These are phyloP conservation scores for Ophiostoma quercus DNA, from an alignment of 2,329 filamentous ascomycete genomes.

Conservation along the genomic window DNA sequence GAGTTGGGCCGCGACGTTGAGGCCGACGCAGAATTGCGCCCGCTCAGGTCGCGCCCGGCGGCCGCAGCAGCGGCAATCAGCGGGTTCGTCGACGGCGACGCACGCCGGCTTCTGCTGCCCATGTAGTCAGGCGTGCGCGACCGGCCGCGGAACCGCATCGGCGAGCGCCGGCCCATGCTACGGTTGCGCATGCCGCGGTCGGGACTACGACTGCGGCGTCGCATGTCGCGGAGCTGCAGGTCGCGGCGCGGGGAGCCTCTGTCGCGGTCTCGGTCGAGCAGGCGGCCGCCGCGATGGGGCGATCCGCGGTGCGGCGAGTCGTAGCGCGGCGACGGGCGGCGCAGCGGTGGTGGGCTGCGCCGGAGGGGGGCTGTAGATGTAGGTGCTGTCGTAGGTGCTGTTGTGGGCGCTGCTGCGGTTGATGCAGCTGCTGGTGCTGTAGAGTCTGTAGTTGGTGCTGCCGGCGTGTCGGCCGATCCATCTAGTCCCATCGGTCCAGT, in stretches of 20 bases:
- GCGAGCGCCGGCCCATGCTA: conserved; percentile 35
- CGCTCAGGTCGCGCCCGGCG: conserved; percentile 33
- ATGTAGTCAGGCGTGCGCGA: conserved; percentile 42
- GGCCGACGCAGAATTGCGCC: conserved; percentile 33
- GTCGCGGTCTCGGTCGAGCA: conserved; percentile 33
- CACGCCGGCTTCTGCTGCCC: conserved; percentile 43
- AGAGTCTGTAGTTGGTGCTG: neutral
- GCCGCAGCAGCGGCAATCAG: neutral
- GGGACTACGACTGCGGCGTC: conserved; percentile 53
- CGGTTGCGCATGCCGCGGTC: conserved; percentile 37
- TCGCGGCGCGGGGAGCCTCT: conserved; percentile 39
- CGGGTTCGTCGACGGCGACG: neutral
- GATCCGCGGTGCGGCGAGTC: conserved; percentile 32
- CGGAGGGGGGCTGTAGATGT: neutral
- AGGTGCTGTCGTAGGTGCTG: neutral
- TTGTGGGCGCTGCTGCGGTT: neutral
- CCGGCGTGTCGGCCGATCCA: neutral
- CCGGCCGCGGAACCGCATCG: conserved; percentile 34
- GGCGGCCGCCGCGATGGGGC: conserved; percentile 28
- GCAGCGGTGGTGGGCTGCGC: conserved; percentile 29
- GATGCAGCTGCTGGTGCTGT: neutral
- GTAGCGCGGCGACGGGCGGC: conserved; percentile 35
- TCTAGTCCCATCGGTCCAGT: neutral
- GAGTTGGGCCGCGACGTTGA: conserved; percentile 47
- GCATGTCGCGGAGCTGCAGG: conserved; percentile 28